phyloP scores from a whole-genome alignment of 306 rosid genomes.

The Prunus persica region Prunus_persica_NCBIv2 NC_034013.1:10732001-10732500 shows the following conservation, averaged over 20 bases:
- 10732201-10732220: background rate
- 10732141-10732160: background rate
- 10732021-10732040: conserved; percentile 4
- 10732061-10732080: background rate
- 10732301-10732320: conserved; percentile 20
- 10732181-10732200: background rate
- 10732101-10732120: conserved; percentile 13
- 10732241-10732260: background rate
- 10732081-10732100: conserved; percentile 10
- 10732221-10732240: conserved; percentile 19
- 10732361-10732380: conserved; percentile 20
- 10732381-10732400: conserved; percentile 12
- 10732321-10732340: conserved; percentile 22
- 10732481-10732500: conserved; percentile 45
- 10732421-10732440: conserved; percentile 77
- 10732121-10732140: conserved; percentile 4
- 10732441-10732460: conserved; percentile 52
- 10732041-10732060: conserved; percentile 7
- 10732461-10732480: conserved; percentile 55
- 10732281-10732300: conserved; percentile 17
- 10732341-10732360: conserved; percentile 24
- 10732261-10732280: conserved; percentile 1
- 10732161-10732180: background rate
- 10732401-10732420: conserved; percentile 21
- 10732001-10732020: conserved; percentile 6